A percentile compares a stretch with the other conserved stretches of the same genome.
phyloP scores from a whole-genome alignment of 2,329 filamentous ascomycete genomes.

The Trichoderma afroharzianum region DNA sequence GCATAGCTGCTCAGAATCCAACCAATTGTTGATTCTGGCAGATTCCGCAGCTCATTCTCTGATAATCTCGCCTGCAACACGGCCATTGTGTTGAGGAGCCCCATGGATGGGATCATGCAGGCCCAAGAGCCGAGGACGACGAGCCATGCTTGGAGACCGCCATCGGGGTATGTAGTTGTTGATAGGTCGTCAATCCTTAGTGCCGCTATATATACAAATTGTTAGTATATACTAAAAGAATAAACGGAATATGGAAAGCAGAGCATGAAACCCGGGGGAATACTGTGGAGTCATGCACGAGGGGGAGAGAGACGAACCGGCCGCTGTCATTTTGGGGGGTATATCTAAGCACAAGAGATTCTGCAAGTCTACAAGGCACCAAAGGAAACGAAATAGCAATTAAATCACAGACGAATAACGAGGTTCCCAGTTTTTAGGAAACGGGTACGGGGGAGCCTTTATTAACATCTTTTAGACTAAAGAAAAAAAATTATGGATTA shows the following conservation, averaged over 20 bases:
- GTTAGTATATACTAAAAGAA: not conserved
- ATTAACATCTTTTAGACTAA: not conserved
- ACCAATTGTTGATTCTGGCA: conserved; percentile 57
- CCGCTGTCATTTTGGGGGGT: not conserved
- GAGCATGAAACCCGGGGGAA: not conserved
- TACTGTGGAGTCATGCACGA: not conserved
- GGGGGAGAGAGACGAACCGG: not conserved
- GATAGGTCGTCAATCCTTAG: not conserved
- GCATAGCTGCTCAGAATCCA: conserved; percentile 73
- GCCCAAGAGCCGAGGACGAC: conserved; percentile 69
- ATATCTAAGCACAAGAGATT: not conserved
- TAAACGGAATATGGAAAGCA: not conserved
- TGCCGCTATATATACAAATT: not conserved
- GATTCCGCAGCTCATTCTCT: conserved; percentile 57
- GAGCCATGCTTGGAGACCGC: conserved; percentile 63
- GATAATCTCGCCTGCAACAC: conserved; percentile 65
- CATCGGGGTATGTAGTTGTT: conserved; percentile 58
- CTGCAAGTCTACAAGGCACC: not conserved
- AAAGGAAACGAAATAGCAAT: not conserved
- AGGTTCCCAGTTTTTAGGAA: not conserved
- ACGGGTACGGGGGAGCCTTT: not conserved
- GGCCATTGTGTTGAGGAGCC: conserved; percentile 63
- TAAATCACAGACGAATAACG: not conserved
- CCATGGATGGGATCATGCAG: conserved; percentile 61
- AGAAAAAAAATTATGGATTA: not conserved